These are phyloP conservation scores for Moricandia moricandioides DNA, from an alignment of 345 rosid genomes.

Conservation along the genomic window DNA sequence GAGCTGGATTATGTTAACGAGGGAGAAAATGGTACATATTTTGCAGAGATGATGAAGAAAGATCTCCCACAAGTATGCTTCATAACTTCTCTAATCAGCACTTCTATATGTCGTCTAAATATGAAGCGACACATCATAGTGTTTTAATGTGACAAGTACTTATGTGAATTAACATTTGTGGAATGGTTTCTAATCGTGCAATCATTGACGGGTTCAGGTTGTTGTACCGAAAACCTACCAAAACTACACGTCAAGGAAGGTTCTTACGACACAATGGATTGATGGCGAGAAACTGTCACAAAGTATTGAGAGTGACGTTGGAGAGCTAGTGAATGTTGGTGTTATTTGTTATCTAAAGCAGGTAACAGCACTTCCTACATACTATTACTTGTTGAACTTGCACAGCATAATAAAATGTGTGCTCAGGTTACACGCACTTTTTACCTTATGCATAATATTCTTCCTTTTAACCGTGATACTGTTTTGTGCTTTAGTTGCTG, in stretches of 20 bases:
- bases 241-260: conserved; percentile 90
- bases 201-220: conserved; percentile 49
- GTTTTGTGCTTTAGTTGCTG: conserved; percentile 61
- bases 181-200: conserved; percentile 8
- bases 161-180: background rate
- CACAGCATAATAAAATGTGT: background rate
- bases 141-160: background rate
- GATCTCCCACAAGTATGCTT: conserved; percentile 95
- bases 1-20: conserved; percentile 94
- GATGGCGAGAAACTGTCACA: conserved; percentile 94
- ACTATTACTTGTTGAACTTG: background rate
- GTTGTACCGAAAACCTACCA: conserved; percentile 78
- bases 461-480: conserved; percentile 3
- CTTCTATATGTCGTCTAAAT: background rate
- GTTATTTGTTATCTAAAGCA: conserved; percentile 97
- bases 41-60: conserved; percentile 94
- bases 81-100: background rate
- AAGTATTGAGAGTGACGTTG: conserved; percentile 93
- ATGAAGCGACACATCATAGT: background rate
- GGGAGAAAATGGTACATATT: conserved; percentile 85
- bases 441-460: background rate
- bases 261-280: conserved; percentile 85
- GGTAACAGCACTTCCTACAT: conserved; percentile 41
- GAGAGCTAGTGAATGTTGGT: conserved; percentile 92
- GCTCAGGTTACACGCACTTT: background rate